Evolutionary conservation across 1,139 yeast genomes (phyloP), one percentile per base, ranked within the genome.

Genomic region (Debaryomyces udenii): DNA sequence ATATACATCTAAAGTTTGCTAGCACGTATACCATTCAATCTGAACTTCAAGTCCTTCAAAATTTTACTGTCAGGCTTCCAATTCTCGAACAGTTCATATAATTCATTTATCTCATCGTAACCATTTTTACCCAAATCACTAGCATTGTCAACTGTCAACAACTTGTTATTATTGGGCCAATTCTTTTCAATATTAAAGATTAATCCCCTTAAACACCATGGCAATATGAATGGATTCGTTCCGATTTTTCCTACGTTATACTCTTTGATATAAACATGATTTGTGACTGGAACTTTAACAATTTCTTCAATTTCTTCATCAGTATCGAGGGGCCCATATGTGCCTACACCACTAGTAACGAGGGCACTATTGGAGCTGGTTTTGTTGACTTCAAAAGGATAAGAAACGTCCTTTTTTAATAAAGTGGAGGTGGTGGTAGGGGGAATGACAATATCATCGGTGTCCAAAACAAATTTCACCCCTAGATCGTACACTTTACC

Each of bases 131-230:
- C 64, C 28, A 61, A 26, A 11, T 57, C 63, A 22, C 48, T 53
- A 6, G 61, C 66, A 27, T 52, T 55, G 16, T 56, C 63, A 3
- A 62, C 67, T 32, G 60, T 51, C 4, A 60, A 42, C 9, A 56
- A 45, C 44, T 59, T 62, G 42, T 55, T 59, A 31, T 64, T 57
- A 42, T 59, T 61, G 31, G 75, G 76, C 78, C 78, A 72, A 48
- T 73, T 83, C 76, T 61, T 70, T 47, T 90, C 84, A 50, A 79
- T 76, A 49, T 78, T 79, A 48, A 77, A 78, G 27, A 90, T 64
- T 33, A 91, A 64, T 0, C 97, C 96, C 34, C 96, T 70, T 63
- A 89, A 77, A 54, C 95, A 86, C 97, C 97, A 91, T 1, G 98
- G 98, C 27, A 91, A 66, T 40, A 87, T 80, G 56, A 79, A 91